Evolutionary conservation across 805 yeast species (phyloP), one percentile per base, ranked within the genome.

Genomic region (Cyberlindnera amylophila): DNA sequence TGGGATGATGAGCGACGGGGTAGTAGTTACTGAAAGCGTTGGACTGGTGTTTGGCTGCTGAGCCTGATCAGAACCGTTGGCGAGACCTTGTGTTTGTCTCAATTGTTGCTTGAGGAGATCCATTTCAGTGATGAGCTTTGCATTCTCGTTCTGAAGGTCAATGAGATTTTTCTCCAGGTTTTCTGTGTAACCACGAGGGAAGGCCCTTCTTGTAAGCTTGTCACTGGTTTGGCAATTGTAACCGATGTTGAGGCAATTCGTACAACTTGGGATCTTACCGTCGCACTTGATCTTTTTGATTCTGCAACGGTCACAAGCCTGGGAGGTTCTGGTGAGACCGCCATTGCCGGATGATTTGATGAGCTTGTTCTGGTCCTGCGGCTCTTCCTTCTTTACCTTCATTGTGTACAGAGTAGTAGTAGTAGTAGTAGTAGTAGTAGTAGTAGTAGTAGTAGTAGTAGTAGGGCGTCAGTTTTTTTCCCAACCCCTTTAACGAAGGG

Each of bases 301-400:
- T 34, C 91, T 68, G 54, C 93, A 85, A 27, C 93, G 66, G 59
- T 85, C 93, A 63, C 95, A 85, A 2, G 93, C 93, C 60, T 85
- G 93, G 1, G 84, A 75, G 3, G 82, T 81, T 47, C 91, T 59
- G 5, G 71, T 58, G 46, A 38, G 42, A 7, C 53, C 53, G 4
- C 40, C 42, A 32, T 44, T 62, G 11, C 50, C 51, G 39, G 50
- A 48, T 34, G 55, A 44, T 49, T 57, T 56, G 52, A 54, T 57
- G 13, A 58, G 54, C 40, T 55, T 58, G 7, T 44, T 37, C 38
- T 46, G 45, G 28, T 33, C 39, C 15, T 21, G 34, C 6, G 39
- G 12, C 15, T 9, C 18, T 13, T 27, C 30, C 14, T 15, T 18
- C n/a, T 30, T 35, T 15, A 26, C 16, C 30, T 12, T 27, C 30